Percentiles rank a stretch among this genome's conserved stretches.
phyloP scores from a whole-genome alignment of 1,284 basidiomycete species.

The Coniferiporia weirii region DNA sequence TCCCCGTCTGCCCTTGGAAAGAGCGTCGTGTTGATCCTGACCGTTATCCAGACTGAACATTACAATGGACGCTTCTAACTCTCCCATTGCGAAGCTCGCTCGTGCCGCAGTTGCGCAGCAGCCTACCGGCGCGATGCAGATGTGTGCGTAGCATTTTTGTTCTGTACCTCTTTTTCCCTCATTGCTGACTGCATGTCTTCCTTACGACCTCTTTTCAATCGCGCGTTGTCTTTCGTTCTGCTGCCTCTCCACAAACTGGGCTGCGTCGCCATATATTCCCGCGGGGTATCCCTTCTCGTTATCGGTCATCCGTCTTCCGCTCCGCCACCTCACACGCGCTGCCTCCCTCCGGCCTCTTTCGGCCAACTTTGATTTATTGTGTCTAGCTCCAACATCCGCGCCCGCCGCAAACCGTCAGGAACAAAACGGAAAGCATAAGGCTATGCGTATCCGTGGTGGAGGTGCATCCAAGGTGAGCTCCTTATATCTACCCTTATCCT shows the following conservation, averaged over 20 bases:
- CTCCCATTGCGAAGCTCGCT: constrained; percentile 9
- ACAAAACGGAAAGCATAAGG: constrained; percentile 33
- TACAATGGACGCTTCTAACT: constrained; percentile 8
- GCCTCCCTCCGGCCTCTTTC: neutral
- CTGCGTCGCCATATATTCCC: too few relatives aligned
- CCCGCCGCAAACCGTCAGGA: constrained; percentile 27
- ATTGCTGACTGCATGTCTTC: neutral
- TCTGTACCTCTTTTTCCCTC: too few relatives aligned
- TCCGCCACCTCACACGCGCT: neutral
- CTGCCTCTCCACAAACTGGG: neutral
- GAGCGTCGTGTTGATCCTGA: neutral
- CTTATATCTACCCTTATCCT: neutral
- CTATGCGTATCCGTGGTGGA: constrained; percentile 53
- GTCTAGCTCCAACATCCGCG: constrained; percentile 34
- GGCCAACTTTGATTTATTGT: constrained; percentile 2
- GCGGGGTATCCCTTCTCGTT: too few relatives aligned
- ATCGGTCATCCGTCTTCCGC: neutral
- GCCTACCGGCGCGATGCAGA: constrained; percentile 11
- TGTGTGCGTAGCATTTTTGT: neutral
- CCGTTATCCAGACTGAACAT: neutral
- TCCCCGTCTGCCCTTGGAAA: neutral
- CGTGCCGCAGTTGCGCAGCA: constrained; percentile 15
- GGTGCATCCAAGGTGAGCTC: constrained; percentile 49
- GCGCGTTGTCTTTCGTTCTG: neutral
- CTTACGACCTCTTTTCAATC: neutral